phyloP scores from a whole-genome alignment of 345 rosid species.

The Melaleuca alternifolia region DNA sequence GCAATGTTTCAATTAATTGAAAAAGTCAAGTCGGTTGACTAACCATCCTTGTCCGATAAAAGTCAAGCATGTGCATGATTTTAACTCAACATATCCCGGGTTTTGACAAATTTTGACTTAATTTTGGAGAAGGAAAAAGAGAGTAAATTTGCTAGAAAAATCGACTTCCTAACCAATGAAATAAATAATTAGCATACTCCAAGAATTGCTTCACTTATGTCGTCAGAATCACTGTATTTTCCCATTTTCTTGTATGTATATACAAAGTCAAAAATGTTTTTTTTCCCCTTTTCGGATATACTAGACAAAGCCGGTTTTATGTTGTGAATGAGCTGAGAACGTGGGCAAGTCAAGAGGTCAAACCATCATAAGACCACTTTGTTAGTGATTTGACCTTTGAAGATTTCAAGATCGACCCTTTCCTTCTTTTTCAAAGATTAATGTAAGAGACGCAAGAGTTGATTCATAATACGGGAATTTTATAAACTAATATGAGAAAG shows the following conservation, averaged over 20 bases:
- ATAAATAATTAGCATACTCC: background rate
- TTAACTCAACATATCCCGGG: background rate
- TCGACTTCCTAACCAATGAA: background rate
- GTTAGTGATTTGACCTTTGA: background rate
- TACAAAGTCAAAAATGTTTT: background rate
- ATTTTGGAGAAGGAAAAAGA: background rate
- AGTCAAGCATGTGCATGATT: background rate
- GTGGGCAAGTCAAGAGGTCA: background rate
- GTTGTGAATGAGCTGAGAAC: background rate
- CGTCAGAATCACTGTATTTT: background rate
- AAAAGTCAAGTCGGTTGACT: background rate
- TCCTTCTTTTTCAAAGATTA: background rate
- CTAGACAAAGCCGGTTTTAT: background rate
- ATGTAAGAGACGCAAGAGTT: background rate
- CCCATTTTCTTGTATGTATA: background rate
- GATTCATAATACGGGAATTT: background rate
- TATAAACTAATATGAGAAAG: background rate
- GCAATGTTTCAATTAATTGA: background rate
- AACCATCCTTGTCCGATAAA: background rate
- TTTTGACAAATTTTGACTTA: background rate
- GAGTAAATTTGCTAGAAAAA: background rate
- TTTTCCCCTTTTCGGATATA: background rate
- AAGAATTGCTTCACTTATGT: background rate
- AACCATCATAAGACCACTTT: background rate
- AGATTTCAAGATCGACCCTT: background rate